These are phyloP conservation scores for Phytophthora ohioensis DNA, from an alignment of 352 stramenopile species.

Conservation along the genomic window DNA sequence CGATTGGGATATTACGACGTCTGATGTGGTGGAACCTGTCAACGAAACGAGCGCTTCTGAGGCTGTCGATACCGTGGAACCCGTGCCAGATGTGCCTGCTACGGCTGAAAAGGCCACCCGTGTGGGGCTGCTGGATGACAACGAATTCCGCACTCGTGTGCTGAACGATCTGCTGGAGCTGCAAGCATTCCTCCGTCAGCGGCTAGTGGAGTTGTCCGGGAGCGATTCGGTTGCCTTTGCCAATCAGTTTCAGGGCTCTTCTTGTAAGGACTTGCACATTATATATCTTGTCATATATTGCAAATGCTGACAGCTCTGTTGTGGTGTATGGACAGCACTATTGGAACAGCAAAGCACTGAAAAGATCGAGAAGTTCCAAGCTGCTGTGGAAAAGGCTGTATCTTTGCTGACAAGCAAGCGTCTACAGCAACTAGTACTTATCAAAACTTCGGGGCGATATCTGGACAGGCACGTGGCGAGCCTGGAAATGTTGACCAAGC, in stretches of 20 bases:
- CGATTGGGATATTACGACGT: slow-evolving; percentile 79
- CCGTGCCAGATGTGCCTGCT: slow-evolving; percentile 9
- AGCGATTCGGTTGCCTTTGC: slow-evolving; percentile 69
- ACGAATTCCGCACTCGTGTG: slow-evolving; percentile 64
- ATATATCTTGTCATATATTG: neutral
- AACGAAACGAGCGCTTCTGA: slow-evolving; percentile 12
- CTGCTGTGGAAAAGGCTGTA: slow-evolving; percentile 53
- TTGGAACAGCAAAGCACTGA: slow-evolving; percentile 75
- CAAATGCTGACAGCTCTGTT: slow-evolving; percentile 22
- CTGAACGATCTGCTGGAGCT: slow-evolving; percentile 85
- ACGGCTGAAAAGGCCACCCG: slow-evolving; percentile 39
- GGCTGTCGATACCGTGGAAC: slow-evolving; percentile 17
- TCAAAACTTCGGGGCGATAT: slow-evolving; percentile 79
- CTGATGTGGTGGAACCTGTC: slow-evolving; percentile 45
- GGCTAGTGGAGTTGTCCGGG: slow-evolving; percentile 53
- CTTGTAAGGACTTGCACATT: slow-evolving; percentile 40
- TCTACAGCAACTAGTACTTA: slow-evolving; percentile 78
- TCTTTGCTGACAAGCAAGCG: slow-evolving; percentile 67
- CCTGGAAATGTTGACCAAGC: slow-evolving; percentile 76
- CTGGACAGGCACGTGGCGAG: slow-evolving; percentile 75
- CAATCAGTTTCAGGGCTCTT: slow-evolving; percentile 78
- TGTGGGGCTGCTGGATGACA: slow-evolving; percentile 61
- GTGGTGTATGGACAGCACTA: slow-evolving; percentile 38
- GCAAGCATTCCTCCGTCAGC: slow-evolving; percentile 68
- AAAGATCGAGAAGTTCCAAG: slow-evolving; percentile 52